Percentiles rank a stretch among this genome's conserved stretches.
These are phyloP conservation scores for Paulownia fortunei DNA, from an alignment of 257 asterid species.

Conservation along the genomic window DNA sequence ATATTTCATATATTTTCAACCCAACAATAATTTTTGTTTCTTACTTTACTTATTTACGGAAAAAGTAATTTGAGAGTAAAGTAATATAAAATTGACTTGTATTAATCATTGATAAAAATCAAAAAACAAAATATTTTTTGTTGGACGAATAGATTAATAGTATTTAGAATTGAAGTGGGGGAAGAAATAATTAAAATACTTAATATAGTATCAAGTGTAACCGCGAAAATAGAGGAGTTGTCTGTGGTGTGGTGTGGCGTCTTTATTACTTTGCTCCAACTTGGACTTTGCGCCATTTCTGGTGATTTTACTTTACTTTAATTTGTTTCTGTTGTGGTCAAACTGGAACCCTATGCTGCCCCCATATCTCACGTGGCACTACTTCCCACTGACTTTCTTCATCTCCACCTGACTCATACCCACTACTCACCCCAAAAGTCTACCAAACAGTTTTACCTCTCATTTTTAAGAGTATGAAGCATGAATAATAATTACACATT, in stretches of 20 bases:
- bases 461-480: neutral
- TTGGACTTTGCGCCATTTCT: slow-evolving; percentile 1
- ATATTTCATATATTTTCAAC: no score
- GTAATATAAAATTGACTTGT: no score
- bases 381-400: neutral
- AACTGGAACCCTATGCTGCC: slow-evolving; percentile 25
- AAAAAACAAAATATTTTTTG: no score
- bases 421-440: neutral
- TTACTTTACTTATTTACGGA: no score
- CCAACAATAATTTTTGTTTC: no score
- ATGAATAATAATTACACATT: neutral
- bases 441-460: slow-evolving; percentile 8
- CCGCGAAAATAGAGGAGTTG: slow-evolving; percentile 34
- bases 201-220: neutral
- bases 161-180: neutral
- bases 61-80: no score
- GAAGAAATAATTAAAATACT: neutral
- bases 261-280: slow-evolving; percentile 18
- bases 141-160: no score
- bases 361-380: slow-evolving; percentile 11
- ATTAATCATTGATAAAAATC: no score
- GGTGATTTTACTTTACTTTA: neutral
- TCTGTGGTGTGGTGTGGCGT: slow-evolving; percentile 30
- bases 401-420: neutral
- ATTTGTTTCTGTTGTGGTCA: neutral